phyloP scores from a whole-genome alignment of 768 basidiomycete genomes.

The Xerocomellus chrysenteron region DNA sequence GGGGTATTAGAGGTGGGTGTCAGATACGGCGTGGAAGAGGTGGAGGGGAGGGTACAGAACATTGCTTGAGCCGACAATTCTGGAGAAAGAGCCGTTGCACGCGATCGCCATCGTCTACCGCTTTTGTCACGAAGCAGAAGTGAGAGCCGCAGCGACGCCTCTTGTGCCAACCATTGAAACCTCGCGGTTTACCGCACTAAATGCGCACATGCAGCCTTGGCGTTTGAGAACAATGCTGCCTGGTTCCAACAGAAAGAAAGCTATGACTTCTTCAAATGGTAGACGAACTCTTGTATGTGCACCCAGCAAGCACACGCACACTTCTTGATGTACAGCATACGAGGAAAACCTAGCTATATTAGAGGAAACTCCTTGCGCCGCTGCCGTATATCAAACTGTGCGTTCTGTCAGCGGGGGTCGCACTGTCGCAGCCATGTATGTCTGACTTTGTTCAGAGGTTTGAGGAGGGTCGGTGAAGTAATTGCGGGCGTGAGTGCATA shows the following conservation, averaged over 20 bases:
- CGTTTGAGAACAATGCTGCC: conserved; percentile 18
- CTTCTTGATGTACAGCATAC: conserved; percentile 26
- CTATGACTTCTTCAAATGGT: conserved; percentile 28
- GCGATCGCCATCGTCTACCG: conserved; percentile 36
- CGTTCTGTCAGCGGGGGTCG: conserved; percentile 21
- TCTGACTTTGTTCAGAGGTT: conserved; percentile 25
- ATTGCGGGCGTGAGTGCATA: conserved; percentile 19
- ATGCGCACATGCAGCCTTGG: conserved; percentile 19
- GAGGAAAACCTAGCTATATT: conserved; percentile 25
- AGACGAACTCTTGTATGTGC: conserved; percentile 28
- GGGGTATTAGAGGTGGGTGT: conserved; percentile 28
- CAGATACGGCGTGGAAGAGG: conserved; percentile 33
- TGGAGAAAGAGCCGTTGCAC: conserved; percentile 29
- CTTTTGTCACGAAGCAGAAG: conserved; percentile 32
- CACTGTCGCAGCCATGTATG: conserved; percentile 18
- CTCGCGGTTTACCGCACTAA: conserved; percentile 21
- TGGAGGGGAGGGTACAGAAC: conserved; percentile 22
- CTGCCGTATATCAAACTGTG: conserved; percentile 15
- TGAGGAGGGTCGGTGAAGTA: conserved; percentile 18
- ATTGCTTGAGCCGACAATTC: conserved; percentile 27
- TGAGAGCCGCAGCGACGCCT: conserved; percentile 29
- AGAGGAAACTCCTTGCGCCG: conserved; percentile 24
- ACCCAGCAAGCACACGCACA: conserved; percentile 20
- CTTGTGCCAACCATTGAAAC: conserved; percentile 16
- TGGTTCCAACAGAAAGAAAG: conserved; percentile 26